Conservation (phyloP, 2,329 filamentous ascomycete species). For the Penicillium psychrosexuale region DNA sequence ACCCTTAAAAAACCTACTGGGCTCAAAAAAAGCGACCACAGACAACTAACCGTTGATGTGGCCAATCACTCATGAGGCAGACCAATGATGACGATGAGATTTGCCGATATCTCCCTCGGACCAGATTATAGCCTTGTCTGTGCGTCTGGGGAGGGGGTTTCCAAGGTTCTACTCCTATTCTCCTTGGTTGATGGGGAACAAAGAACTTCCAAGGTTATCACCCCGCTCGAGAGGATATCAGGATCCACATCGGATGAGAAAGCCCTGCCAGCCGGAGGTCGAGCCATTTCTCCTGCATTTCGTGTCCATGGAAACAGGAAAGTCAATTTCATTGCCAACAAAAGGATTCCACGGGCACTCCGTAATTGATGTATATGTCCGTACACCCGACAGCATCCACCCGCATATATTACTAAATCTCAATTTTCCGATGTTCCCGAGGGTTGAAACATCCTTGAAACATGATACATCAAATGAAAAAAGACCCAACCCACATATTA, state of each 20-base stretch:
- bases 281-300: background rate
- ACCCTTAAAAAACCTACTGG: background rate
- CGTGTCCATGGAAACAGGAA: background rate
- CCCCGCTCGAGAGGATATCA: background rate
- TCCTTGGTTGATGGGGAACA: background rate
- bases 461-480: background rate
- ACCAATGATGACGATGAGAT: conserved; percentile 17
- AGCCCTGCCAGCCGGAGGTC: background rate
- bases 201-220: background rate
- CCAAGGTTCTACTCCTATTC: background rate
- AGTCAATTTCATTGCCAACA: conserved; percentile 1
- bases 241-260: conserved; percentile 2
- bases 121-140: conserved; percentile 15
- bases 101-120: conserved; percentile 9
- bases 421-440: background rate
- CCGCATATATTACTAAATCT: background rate
- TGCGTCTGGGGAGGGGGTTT: conserved; percentile 6
- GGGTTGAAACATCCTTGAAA: background rate
- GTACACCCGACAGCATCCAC: too few relatives aligned
- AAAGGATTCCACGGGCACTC: too few relatives aligned
- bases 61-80: conserved; percentile 7
- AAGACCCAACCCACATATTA: background rate
- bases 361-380: too few relatives aligned
- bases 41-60: background rate
- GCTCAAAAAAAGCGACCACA: background rate